Conservation (phyloP, 2,329 filamentous ascomycete species). For the Nothophaeocryptopus gaeumannii region DNA sequence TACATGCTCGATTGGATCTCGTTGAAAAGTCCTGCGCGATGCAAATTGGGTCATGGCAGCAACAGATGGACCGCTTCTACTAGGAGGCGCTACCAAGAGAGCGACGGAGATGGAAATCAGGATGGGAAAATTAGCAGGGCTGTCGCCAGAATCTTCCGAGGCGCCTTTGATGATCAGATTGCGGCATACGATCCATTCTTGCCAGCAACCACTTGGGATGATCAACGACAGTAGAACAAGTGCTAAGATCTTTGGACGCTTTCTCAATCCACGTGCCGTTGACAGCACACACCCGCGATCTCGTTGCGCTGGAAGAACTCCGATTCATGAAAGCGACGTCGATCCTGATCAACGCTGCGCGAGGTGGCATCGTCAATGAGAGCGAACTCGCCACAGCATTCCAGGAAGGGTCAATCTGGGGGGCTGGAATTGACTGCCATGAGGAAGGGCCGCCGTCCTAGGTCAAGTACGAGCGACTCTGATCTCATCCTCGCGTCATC, state of each 20-base stretch:
- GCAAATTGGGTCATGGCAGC: constrained; percentile 41
- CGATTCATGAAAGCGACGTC: constrained; percentile 28
- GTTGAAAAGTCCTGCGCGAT: constrained; percentile 40
- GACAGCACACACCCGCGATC: constrained; percentile 26
- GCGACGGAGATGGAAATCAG: constrained; percentile 27
- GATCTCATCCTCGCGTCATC: constrained; percentile 29
- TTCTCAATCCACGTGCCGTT: constrained; percentile 37
- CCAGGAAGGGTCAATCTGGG: constrained; percentile 27
- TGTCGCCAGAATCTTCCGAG: constrained; percentile 34
- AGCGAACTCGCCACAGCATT: constrained; percentile 27
- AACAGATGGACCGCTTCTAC: constrained; percentile 37
- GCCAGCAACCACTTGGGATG: constrained; percentile 26
- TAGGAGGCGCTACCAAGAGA: constrained; percentile 37
- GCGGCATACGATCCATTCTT: constrained; percentile 38
- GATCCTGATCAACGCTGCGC: constrained; percentile 33
- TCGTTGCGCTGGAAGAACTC: constrained; percentile 33
- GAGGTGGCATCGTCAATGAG: constrained; percentile 36
- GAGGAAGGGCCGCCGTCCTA: constrained; percentile 31
- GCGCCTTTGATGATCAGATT: constrained; percentile 29
- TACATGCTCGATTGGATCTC: constrained; percentile 42
- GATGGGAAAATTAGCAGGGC: constrained; percentile 39
- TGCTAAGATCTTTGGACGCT: constrained; percentile 34
- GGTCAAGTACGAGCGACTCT: constrained; percentile 27
- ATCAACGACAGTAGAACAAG: constrained; percentile 26
- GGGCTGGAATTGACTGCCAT: constrained; percentile 33